Evolutionary conservation across 768 basidiomycete species (phyloP), one percentile per base, ranked within the genome.

Genomic region (Boletus speciosus): DNA sequence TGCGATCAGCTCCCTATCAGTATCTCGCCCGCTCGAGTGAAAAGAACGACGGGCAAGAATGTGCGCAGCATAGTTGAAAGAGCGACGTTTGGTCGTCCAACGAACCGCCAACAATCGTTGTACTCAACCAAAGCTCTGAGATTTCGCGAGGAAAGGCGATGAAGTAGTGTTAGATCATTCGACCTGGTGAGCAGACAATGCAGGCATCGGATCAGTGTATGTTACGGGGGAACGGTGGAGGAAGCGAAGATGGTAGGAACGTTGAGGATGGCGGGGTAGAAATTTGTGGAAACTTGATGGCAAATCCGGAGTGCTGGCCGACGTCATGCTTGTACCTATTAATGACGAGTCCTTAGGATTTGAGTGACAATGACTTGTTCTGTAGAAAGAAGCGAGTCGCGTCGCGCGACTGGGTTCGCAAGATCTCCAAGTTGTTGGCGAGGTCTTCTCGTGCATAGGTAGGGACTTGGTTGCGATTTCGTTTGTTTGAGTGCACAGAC

Each of bases 1-100:
- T 58, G 23, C 5, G 8, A 4, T 5, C 23, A 15, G 9, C 51
- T 75, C 57, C 8, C 38, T 10, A 21, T 50, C n/a, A 34, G 48
- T 5, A 14, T 32, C 14, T 10, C 25, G 1, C 9, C 31, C 1
- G 15, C 10, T 19, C 14, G 27, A 39, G 8, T 14, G 5, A 43
- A 16, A 15, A 9, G 27, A 31, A 31, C 31, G n/a, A 51, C 31
- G 19, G 14, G 25, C 7, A 57, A 16, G 19, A 43, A 19, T 37
- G 23, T 37, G 25, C 9, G 39, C 10, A 5, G 29, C 54, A 56
- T 56, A 27, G 21, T 14, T 49, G 5, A 19, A 44, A 44, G 31
- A 38, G 31, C 9, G 29, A 29, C 11, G 10, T n/a, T 9, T 44
- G 27, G 25, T 34, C 29, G 16, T 37, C 36, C 14, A 37, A 31